Percentiles rank a stretch among this genome's conserved stretches.
Conservation (phyloP, 2,329 filamentous ascomycete genomes). For the Massarina eburnea region DNA sequence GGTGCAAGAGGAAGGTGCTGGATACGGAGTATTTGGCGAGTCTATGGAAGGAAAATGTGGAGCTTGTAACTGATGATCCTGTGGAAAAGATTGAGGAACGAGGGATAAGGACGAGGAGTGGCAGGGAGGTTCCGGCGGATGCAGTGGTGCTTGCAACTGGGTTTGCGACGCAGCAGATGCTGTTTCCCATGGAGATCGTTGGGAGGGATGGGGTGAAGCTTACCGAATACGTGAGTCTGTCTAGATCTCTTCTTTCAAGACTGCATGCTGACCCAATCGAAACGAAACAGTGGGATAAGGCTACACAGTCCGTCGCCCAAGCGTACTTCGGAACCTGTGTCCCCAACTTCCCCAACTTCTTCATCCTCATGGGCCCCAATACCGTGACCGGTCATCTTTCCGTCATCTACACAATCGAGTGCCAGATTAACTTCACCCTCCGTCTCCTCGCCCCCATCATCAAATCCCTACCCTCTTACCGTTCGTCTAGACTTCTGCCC, state of each 20-base stretch:
- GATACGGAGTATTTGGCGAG: conserved; percentile 51
- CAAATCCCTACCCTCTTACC: conserved; percentile 29
- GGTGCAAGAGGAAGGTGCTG: conserved; percentile 52
- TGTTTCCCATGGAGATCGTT: conserved; percentile 51
- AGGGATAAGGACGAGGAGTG: conserved; percentile 45
- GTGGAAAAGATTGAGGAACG: conserved; percentile 42
- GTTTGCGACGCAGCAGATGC: conserved; percentile 51
- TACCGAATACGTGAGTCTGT: conserved; percentile 37
- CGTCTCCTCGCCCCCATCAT: conserved; percentile 48
- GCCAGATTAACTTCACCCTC: conserved; percentile 54
- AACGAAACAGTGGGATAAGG: conserved; percentile 41
- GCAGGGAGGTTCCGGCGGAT: conserved; percentile 45
- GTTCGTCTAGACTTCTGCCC: conserved; percentile 16
- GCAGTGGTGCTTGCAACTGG: conserved; percentile 54
- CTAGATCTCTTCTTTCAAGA: not conserved
- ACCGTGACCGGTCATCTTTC: conserved; percentile 53
- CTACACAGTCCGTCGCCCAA: conserved; percentile 39
- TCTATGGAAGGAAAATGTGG: conserved; percentile 47
- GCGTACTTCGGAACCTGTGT: conserved; percentile 56
- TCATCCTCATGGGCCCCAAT: conserved; percentile 36
- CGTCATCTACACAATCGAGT: conserved; percentile 55
- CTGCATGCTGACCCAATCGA: conserved; percentile 5
- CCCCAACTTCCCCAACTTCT: conserved; percentile 33
- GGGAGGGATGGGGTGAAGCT: conserved; percentile 46
- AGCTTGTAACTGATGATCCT: conserved; percentile 46